phyloP scores from a whole-genome alignment of 2,329 filamentous ascomycete species.

The Aspergillus quadricinctus region DNA sequence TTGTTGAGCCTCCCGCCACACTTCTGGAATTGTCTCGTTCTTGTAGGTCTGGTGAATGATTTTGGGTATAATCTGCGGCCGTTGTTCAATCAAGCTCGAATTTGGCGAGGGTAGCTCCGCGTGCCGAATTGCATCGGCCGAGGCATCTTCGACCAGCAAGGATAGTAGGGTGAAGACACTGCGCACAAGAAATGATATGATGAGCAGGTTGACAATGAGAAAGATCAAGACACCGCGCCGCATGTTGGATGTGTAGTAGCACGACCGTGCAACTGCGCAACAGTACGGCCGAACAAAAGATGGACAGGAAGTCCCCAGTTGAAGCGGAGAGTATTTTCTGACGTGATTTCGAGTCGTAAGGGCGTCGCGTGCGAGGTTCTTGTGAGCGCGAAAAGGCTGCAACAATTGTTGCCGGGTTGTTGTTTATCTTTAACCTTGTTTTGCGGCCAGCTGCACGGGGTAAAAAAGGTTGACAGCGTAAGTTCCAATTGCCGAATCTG shows the following conservation, averaged over 20 bases:
- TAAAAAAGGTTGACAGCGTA: not conserved
- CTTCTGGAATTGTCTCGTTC: conserved; percentile 63
- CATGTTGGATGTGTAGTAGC: conserved; percentile 43
- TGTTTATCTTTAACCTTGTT: not conserved
- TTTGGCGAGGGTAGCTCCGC: conserved; percentile 64
- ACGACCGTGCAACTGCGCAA: conserved; percentile 4
- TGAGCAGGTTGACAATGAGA: conserved; percentile 59
- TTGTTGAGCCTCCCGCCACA: conserved; percentile 63
- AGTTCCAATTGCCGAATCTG: not conserved
- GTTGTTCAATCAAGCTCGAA: conserved; percentile 53
- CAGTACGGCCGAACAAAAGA: not conserved
- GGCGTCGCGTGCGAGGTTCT: conserved; percentile 4
- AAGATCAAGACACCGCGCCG: conserved; percentile 59
- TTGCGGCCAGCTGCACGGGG: not conserved
- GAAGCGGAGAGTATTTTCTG: not conserved
- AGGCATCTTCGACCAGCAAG: conserved; percentile 64
- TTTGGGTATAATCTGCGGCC: conserved; percentile 64
- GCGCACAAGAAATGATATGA: conserved; percentile 62
- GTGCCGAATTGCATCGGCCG: conserved; percentile 61
- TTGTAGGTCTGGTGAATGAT: conserved; percentile 76
- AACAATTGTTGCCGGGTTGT: not conserved
- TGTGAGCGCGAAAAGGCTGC: not conserved
- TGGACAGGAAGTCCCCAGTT: conserved; percentile 1
- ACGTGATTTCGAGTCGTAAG: conserved; percentile 2
- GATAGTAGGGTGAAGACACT: conserved; percentile 67